Percentiles rank a stretch among this genome's conserved stretches.
phyloP scores from a whole-genome alignment of 73 alveolate genomes.

The Paraurostyla sp. region DNA sequence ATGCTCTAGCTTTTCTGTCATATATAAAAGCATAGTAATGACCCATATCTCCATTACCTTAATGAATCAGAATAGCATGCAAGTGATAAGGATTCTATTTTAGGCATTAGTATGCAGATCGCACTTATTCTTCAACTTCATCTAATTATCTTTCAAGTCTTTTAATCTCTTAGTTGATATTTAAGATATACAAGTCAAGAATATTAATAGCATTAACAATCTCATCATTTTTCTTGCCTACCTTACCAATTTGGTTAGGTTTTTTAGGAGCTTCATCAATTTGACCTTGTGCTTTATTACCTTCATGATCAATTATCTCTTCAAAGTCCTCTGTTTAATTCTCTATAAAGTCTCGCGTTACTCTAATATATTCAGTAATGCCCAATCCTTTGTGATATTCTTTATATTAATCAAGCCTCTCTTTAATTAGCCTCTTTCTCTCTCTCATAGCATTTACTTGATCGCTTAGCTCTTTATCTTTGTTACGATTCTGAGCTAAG shows the following conservation, averaged over 20 bases:
- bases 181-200: neutral
- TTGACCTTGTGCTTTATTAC: neutral
- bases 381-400: conserved; percentile 44
- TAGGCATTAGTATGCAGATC: conserved; percentile 58
- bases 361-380: neutral
- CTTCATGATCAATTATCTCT: neutral
- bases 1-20: conserved; percentile 82
- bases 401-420: conserved; percentile 22
- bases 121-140: conserved; percentile 57
- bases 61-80: conserved; percentile 92
- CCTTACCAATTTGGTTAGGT: no score
- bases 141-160: conserved; percentile 35
- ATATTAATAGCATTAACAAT: neutral
- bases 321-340: neutral
- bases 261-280: no score
- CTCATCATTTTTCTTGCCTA: neutral
- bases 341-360: neutral
- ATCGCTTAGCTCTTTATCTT: conserved; percentile 68
- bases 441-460: conserved; percentile 45
- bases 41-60: conserved; percentile 96
- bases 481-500: conserved; percentile 67
- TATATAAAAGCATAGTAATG: conserved; percentile 96
- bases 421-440: conserved; percentile 51
- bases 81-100: conserved; percentile 73
- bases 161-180: neutral